Percentiles rank a stretch among this genome's conserved stretches.
Conservation (phyloP, 345 rosid genomes). For the Gossypium sturtianum region DNA sequence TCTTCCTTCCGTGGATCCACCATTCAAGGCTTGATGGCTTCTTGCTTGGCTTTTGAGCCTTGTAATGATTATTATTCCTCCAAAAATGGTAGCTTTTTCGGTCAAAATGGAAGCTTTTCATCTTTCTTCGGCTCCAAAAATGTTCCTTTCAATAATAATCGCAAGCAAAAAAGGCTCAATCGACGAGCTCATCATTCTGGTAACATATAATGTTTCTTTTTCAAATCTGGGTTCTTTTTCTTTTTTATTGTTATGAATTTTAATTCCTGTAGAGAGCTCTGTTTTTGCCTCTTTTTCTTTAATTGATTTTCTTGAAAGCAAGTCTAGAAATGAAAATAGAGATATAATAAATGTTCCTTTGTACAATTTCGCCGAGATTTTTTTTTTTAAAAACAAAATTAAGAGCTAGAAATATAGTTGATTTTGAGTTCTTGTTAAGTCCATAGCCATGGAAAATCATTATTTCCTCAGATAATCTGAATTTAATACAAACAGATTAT, state of each 20-base stretch:
- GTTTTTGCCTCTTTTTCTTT: neutral
- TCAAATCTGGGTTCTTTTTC: neutral
- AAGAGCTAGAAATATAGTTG: neutral
- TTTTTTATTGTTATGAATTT: neutral
- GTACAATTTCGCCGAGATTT: neutral
- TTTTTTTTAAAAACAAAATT: neutral
- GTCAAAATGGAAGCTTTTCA: slow-evolving; percentile 21
- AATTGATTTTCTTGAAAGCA: neutral
- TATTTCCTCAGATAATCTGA: neutral
- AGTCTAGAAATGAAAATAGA: neutral
- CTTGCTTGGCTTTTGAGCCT: slow-evolving; percentile 68
- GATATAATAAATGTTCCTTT: neutral
- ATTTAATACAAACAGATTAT: neutral
- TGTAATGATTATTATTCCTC: slow-evolving; percentile 48
- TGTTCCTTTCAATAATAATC: slow-evolving; percentile 25
- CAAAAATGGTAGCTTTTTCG: slow-evolving; percentile 28
- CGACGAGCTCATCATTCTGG: slow-evolving; percentile 40
- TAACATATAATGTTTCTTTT: slow-evolving; percentile 7
- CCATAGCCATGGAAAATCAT: neutral
- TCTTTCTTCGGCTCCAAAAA: slow-evolving; percentile 42
- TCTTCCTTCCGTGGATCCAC: slow-evolving; percentile 41
- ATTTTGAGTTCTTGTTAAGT: neutral
- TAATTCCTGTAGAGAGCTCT: neutral
- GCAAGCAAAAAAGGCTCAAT: slow-evolving; percentile 36
- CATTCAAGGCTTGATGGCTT: slow-evolving; percentile 28